Base-by-base conservation (phyloP, 2,329 filamentous ascomycete species). In the Thielaviopsis euricoi region DNA sequence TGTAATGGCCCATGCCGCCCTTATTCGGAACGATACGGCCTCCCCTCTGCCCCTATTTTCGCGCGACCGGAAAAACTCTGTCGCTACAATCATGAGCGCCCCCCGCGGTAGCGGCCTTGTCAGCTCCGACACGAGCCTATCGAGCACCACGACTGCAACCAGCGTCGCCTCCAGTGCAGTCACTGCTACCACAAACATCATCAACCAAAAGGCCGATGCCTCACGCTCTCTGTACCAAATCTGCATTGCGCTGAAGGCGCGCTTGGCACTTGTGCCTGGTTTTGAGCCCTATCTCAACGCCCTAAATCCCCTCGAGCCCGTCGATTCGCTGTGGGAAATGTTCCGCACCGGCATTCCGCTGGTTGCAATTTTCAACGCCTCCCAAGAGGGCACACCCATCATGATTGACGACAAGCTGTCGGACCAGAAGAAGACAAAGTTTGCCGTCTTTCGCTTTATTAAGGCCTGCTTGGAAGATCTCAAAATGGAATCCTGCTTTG, bases 171-270 rank as follows among this genome's bases (percentile, higher is more conserved):
- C 71, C 60, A 70, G 76, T 60, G 82, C 80, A 61, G 80, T 90
- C 61, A 74, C 88, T 65, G 86, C 89, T 61, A 89, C 86, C 60
- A 80, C 87, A 69, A 96, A 95, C 71, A 95, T 98, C 69, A 95
- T 98, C 76, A 98, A 98, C 73, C 87, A 91, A 71, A 87, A 88
- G 69, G 93, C 90, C 68, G 90, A 95, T 69, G 90, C 93, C 63
- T 88, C 87, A 58, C 80, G 85, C 60, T 96, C 90, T 12, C 81
- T 98, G 23, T 98, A 95, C 71, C 91, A 97, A 71, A 95, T 95
- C 70, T 97, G 93, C 69, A 79, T 95, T 64, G 83, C 85, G 57
- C 76, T 97, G 61, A 88, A 87, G 68, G 83, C 85, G 71, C 83
- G 93, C 62, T 75, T 98, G 61, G 78, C 83, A 58, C 85, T 86